Evolutionary conservation across 805 yeast genomes (phyloP), one percentile per base, ranked within the genome.

Genomic region (Schwanniomyces polymorphus): DNA sequence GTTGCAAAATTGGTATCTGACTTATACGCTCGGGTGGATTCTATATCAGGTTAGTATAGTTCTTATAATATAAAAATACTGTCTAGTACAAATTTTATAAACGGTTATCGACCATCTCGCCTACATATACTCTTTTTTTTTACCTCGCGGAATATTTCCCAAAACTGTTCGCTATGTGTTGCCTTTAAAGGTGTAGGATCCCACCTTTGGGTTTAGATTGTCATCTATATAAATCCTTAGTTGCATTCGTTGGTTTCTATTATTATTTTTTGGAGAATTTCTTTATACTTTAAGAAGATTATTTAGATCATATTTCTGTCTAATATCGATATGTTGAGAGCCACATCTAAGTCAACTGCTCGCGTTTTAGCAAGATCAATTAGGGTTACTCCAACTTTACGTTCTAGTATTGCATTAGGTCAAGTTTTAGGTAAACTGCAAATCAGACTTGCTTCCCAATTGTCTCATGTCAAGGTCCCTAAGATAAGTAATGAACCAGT

Each of bases 401-500:
- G 28, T 11, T 14, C 38, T 25, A 25, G 4, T 26, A 27, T 34
- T 26, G 29, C 41, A 34, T 18, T 34, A 42, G 9, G 37, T 2
- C n/a, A 9, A 11, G 5, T 38, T 14, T 7, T 18, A 8, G 17
- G 42, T 12, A 41, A 27, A 11, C 43, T 23, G 18, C 41, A 25
- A 26, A 25, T 45, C 27, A 56, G 63, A 49, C 38, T 28, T 16
- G 68, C 57, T 25, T 63, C 75, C 33, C 90, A 85, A 58, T 66
- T 86, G 25, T 76, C 86, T 7, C 72, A 65, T 50, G 69, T 79
- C 44, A 75, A 76, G 46, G 70, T 81, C 3, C 91, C 91, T 17
- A 72, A 73, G 40, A 73, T 85, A 44, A 70, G 65, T 14, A 88
- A 88, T 58, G 92, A 87, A 64, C 78, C 85, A 2, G 78, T 82